Evolutionary conservation across 148 eudicot species (phyloP), one percentile per base, ranked within the genome.

Genomic region (Drosera capensis): DNA sequence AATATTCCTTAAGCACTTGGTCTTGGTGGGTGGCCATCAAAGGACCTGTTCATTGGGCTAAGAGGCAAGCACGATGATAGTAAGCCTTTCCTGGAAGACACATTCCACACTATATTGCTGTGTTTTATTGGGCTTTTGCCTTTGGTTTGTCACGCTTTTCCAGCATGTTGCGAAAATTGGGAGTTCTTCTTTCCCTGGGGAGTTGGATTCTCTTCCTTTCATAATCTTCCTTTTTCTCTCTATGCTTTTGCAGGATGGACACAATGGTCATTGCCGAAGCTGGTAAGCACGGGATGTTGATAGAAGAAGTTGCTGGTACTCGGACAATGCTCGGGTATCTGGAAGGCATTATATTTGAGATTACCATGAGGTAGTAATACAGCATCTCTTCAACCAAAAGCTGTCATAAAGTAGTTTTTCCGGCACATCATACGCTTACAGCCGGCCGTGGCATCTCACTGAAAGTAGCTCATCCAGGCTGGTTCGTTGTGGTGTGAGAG

Each of bases 341-440:
- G 23, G 70, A 52, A 54, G 94, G 86, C 12, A 80, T 82, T 46
- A 64, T 88, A 22, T 88, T 56, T 42, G 84, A 88, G 64, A 80
- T 88, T 47, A 73, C 69, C 51, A 63, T 66, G 26, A 30, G 46
- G 15, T 56, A 64, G 64, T 28, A n/a, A n/a, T n/a, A n/a, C n/a
- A n/a, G n/a, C n/a, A n/a, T n/a, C n/a, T n/a, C n/a, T n/a, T n/a
- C n/a, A n/a, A n/a, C n/a, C n/a, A n/a, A n/a, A n/a, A n/a, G n/a
- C n/a, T n/a, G n/a, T n/a, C n/a, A n/a, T n/a, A n/a, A n/a, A n/a
- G n/a, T n/a, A n/a, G n/a, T n/a, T n/a, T n/a, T n/a, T n/a, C n/a
- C n/a, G n/a, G n/a, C n/a, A n/a, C n/a, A n/a, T n/a, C n/a, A n/a
- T n/a, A n/a, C n/a, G n/a, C n/a, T n/a, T n/a, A n/a, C n/a, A n/a